Evolutionary conservation across 495 filamentous ascomycete species (phyloP).

Genomic region (Neurospora sp.): DNA sequence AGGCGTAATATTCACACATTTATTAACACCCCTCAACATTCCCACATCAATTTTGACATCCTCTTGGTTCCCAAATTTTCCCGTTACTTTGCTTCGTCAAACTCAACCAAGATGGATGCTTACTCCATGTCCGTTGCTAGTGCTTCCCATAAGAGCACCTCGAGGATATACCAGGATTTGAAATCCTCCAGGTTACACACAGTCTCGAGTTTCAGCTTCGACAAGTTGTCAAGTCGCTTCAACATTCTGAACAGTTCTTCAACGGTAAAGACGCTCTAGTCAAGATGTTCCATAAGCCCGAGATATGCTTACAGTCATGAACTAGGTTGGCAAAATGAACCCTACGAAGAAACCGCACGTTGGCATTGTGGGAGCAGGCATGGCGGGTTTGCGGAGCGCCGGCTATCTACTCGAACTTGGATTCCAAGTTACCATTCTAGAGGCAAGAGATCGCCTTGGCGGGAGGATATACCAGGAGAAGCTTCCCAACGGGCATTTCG

Average conservation of each 20-base stretch:
- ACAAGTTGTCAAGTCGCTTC: slow-evolving; percentile 5
- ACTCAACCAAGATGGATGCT: slow-evolving; percentile 36
- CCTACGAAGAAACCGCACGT: slow-evolving; percentile 36
- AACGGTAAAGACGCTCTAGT: slow-evolving; percentile 8
- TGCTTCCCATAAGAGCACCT: slow-evolving; percentile 27
- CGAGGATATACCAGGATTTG: slow-evolving; percentile 40
- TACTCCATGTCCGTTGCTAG: slow-evolving; percentile 37
- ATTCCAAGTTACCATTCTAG: slow-evolving; percentile 72
- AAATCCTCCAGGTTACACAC: slow-evolving; percentile 16
- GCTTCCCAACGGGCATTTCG: slow-evolving; percentile 37
- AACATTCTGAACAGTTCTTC: slow-evolving; percentile 20
- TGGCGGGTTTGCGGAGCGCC: slow-evolving; percentile 80
- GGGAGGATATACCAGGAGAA: slow-evolving; percentile 56
- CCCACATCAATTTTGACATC: background rate
- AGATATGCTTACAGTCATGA: slow-evolving; percentile 11
- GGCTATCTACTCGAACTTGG: slow-evolving; percentile 71
- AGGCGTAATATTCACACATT: background rate
- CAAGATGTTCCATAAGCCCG: background rate
- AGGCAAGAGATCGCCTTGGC: slow-evolving; percentile 74
- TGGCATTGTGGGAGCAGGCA: slow-evolving; percentile 74
- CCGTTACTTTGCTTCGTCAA: background rate
- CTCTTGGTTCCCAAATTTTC: background rate
- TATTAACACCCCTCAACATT: background rate
- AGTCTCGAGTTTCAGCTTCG: background rate
- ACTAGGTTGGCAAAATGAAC: slow-evolving; percentile 26